phyloP scores from a whole-genome alignment of 1,284 basidiomycete species.

The Rhodotorula sp. region DNA sequence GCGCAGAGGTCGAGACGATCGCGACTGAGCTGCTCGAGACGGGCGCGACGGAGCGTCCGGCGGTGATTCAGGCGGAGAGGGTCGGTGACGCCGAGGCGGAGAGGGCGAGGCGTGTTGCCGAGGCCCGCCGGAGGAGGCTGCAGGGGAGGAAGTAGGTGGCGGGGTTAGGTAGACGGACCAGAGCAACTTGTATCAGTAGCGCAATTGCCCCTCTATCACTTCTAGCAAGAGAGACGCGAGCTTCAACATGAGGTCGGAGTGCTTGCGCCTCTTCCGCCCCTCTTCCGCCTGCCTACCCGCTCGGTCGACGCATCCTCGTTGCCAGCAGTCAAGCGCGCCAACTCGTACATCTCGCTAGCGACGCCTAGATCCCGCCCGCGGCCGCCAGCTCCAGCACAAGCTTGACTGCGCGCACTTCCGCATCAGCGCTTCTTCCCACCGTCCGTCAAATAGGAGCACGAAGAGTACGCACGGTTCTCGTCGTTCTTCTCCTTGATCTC shows the following conservation, averaged over 20 bases:
- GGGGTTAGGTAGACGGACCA: too few relatives aligned
- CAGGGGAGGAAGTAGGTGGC: conserved; percentile 9
- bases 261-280: not conserved
- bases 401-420: not conserved
- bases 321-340: too few relatives aligned
- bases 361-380: too few relatives aligned
- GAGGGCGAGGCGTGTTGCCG: conserved; percentile 17
- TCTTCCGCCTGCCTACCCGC: too few relatives aligned
- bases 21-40: too few relatives aligned
- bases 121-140: conserved; percentile 25
- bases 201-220: too few relatives aligned
- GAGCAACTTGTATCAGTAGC: not conserved
- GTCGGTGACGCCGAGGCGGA: conserved; percentile 9
- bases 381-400: not conserved
- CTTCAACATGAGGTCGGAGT: too few relatives aligned
- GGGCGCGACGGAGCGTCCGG: not conserved
- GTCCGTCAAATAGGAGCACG: too few relatives aligned
- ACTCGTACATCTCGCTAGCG: too few relatives aligned
- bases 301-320: too few relatives aligned
- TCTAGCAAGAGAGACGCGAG: too few relatives aligned
- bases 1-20: not conserved
- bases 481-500: conserved; percentile 1
- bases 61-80: conserved; percentile 12
- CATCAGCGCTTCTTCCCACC: not conserved
- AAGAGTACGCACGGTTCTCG: conserved; percentile 5